Percentiles rank a stretch among this genome's conserved stretches.
These are phyloP conservation scores for Elsinoe fawcettii DNA, from an alignment of 2,329 filamentous ascomycete genomes.

Conservation along the genomic window DNA sequence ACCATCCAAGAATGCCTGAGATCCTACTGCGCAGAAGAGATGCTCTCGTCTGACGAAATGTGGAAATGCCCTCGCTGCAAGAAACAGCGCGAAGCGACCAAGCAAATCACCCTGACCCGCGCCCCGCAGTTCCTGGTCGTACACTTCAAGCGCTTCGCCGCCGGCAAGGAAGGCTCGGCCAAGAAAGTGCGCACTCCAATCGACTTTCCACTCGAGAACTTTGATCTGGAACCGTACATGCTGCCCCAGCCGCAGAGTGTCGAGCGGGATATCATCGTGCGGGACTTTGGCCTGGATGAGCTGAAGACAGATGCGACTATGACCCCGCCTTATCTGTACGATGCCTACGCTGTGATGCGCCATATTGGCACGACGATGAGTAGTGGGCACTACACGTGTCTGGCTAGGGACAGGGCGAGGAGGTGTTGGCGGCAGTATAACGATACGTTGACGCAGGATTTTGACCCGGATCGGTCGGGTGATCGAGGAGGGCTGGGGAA, in stretches of 20 bases:
- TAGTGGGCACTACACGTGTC: slow-evolving; percentile 72
- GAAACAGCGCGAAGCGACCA: slow-evolving; percentile 56
- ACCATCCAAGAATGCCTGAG: slow-evolving; percentile 62
- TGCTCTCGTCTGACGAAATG: slow-evolving; percentile 57
- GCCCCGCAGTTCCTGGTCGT: slow-evolving; percentile 73
- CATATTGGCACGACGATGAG: slow-evolving; percentile 62
- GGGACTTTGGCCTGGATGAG: slow-evolving; percentile 28
- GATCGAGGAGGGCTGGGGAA: slow-evolving; percentile 49
- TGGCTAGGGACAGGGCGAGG: slow-evolving; percentile 44
- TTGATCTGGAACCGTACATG: slow-evolving; percentile 56
- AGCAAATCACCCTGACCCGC: slow-evolving; percentile 66
- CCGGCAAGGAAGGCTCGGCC: slow-evolving; percentile 45
- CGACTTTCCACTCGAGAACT: slow-evolving; percentile 65
- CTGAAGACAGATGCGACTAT: slow-evolving; percentile 36
- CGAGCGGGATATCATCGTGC: slow-evolving; percentile 25
- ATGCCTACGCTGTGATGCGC: slow-evolving; percentile 76
- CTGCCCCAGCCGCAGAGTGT: slow-evolving; percentile 39
- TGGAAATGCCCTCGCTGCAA: slow-evolving; percentile 72
- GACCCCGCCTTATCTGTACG: slow-evolving; percentile 61
- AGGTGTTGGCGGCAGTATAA: slow-evolving; percentile 56
- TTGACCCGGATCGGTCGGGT: slow-evolving; percentile 47
- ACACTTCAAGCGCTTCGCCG: slow-evolving; percentile 63
- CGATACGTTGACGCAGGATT: slow-evolving; percentile 48
- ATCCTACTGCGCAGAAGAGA: slow-evolving; percentile 62
- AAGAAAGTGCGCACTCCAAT: slow-evolving; percentile 65